Percentiles rank a stretch among this genome's conserved stretches.
Conservation (phyloP, 805 yeast species). For the Wickerhamiella dianesei region DNA sequence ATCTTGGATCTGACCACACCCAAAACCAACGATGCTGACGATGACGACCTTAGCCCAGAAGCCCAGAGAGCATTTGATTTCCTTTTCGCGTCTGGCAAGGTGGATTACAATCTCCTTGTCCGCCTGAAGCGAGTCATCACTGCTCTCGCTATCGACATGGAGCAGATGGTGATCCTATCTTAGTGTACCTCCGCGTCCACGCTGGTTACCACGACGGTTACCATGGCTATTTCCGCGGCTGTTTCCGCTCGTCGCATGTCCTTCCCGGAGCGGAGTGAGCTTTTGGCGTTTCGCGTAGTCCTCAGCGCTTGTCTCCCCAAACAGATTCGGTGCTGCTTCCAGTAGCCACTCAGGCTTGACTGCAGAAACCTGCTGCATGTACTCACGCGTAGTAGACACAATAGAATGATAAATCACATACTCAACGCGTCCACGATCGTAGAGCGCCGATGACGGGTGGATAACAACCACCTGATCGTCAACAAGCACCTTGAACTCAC, state of each 20-base stretch:
- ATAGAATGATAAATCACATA: constrained; percentile 69
- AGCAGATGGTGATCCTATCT: too few species aligned
- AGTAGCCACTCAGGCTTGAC: constrained; percentile 57
- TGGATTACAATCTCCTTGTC: too few species aligned
- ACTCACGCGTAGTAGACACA: constrained; percentile 75
- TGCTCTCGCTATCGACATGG: too few species aligned
- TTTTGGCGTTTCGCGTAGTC: background rate
- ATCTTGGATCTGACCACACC: too few species aligned
- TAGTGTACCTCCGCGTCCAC: too few species aligned
- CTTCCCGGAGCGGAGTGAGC: background rate
- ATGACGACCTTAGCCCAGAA: too few species aligned
- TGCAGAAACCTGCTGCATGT: constrained; percentile 65
- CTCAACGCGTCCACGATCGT: constrained; percentile 56
- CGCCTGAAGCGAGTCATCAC: too few species aligned
- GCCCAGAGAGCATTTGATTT: too few species aligned
- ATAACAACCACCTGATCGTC: constrained; percentile 41
- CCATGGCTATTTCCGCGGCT: background rate
- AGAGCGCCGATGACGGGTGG: constrained; percentile 76
- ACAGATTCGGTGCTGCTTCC: constrained; percentile 68
- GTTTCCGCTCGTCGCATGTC: background rate
- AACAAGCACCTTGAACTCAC: constrained; percentile 30
- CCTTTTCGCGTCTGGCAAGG: too few species aligned
- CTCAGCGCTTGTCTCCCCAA: constrained; percentile 16
- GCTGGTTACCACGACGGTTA: too few species aligned
- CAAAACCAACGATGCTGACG: too few species aligned